phyloP scores from a whole-genome alignment of 208 protist genomes.

The Leishmania lainsoni region DNA sequence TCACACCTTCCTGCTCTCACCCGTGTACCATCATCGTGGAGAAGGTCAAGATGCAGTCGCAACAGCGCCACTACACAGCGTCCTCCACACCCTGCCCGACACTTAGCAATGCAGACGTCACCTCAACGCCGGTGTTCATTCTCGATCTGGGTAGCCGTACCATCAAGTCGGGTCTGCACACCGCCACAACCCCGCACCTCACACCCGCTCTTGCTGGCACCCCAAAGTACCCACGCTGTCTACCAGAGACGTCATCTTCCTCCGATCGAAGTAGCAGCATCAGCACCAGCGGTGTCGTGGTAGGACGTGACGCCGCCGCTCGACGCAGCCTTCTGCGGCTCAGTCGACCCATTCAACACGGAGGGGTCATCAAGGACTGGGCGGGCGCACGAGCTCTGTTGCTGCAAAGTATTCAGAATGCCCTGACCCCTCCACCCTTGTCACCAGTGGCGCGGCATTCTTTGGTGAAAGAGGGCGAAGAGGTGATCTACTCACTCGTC shows the following conservation, averaged over 20 bases:
- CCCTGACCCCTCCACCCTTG: constrained; percentile 1
- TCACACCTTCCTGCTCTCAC: background rate
- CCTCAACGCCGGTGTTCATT: constrained; percentile 26
- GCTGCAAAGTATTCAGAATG: constrained; percentile 18
- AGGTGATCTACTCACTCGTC: constrained; percentile 41
- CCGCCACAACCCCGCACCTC: constrained; percentile 21
- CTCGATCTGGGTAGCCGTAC: constrained; percentile 56
- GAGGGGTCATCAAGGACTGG: constrained; percentile 55
- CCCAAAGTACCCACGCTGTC: constrained; percentile 45
- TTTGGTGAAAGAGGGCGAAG: background rate
- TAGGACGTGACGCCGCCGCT: constrained; percentile 26
- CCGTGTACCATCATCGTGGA: background rate
- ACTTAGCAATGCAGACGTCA: background rate
- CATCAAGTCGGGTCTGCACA: constrained; percentile 46
- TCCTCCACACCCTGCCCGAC: background rate
- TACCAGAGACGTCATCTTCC: background rate
- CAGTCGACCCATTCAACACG: constrained; percentile 71
- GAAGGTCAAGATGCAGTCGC: background rate
- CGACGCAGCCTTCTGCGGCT: constrained; percentile 67
- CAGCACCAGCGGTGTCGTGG: background rate
- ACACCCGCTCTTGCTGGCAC: constrained; percentile 42
- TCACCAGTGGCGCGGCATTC: background rate
- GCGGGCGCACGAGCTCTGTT: constrained; percentile 30
- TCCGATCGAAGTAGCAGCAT: background rate
- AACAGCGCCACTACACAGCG: background rate